Conservation (phyloP, 345 rosid species). For the Acer negundo region DNA sequence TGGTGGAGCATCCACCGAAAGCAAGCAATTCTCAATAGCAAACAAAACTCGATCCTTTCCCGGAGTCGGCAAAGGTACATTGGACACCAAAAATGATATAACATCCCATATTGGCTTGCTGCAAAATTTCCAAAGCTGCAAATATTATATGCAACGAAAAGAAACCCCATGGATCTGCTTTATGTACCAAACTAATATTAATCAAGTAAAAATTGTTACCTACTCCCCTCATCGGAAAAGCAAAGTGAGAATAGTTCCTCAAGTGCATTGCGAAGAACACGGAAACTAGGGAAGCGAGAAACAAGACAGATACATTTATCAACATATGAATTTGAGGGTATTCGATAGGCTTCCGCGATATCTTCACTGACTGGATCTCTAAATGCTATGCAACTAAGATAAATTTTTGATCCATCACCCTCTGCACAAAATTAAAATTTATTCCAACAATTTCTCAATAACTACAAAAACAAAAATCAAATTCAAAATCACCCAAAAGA, state of each 20-base stretch:
- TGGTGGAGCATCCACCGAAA: slow-evolving; percentile 90
- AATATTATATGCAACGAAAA: slow-evolving; percentile 31
- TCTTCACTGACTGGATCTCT: slow-evolving; percentile 97
- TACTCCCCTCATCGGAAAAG: slow-evolving; percentile 84
- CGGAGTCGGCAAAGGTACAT: slow-evolving; percentile 91
- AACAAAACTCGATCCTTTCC: slow-evolving; percentile 91
- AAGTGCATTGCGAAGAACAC: slow-evolving; percentile 68
- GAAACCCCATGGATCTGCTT: slow-evolving; percentile 7
- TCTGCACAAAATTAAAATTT: slow-evolving; percentile 43
- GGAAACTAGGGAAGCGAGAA: slow-evolving; percentile 85
- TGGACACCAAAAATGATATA: slow-evolving; percentile 70
- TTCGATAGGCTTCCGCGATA: slow-evolving; percentile 86
- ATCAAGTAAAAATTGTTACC: slow-evolving; percentile 44
- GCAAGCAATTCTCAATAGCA: slow-evolving; percentile 84
- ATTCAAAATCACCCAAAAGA: neutral
- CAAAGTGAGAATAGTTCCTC: slow-evolving; percentile 91
- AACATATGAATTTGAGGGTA: slow-evolving; percentile 78
- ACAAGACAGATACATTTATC: slow-evolving; percentile 95
- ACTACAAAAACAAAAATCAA: neutral
- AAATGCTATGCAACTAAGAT: slow-evolving; percentile 91
- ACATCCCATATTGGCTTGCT: slow-evolving; percentile 96
- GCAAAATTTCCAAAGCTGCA: slow-evolving; percentile 46
- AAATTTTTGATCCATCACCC: slow-evolving; percentile 98
- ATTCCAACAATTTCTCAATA: neutral
- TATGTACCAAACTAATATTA: slow-evolving; percentile 2